These are phyloP conservation scores for Zygosaccharomyces bailii DNA, from an alignment of 805 yeast genomes.

Conservation along the genomic window DNA sequence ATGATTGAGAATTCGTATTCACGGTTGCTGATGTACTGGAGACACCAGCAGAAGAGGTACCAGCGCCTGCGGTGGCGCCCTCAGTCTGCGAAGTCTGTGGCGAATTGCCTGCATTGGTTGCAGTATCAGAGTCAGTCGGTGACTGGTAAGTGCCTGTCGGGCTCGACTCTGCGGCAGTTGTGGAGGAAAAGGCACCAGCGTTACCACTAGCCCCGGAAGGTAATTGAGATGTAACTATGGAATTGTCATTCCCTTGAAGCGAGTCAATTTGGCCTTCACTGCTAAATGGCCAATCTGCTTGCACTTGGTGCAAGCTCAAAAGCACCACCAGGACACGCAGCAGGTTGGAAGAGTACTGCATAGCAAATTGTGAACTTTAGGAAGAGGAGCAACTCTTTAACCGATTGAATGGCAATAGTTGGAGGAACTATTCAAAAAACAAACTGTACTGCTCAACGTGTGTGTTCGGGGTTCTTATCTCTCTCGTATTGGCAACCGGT, in stretches of 20 bases:
- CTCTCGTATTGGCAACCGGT: neutral
- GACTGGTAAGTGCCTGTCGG: neutral
- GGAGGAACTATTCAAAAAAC: no score
- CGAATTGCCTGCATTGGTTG: neutral
- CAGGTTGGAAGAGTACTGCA: neutral
- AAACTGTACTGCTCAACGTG: neutral
- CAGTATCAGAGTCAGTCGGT: neutral
- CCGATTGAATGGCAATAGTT: neutral
- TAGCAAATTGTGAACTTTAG: neutral
- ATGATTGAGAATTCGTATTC: neutral
- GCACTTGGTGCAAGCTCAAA: conserved; percentile 3
- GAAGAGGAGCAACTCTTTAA: neutral
- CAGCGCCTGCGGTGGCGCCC: neutral
- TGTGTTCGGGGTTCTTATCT: neutral
- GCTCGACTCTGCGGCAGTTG: conserved; percentile 1
- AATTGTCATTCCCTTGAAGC: neutral
- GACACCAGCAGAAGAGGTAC: neutral
- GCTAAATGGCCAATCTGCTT: conserved; percentile 4
- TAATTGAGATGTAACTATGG: neutral
- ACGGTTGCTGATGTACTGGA: neutral
- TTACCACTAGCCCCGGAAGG: neutral
- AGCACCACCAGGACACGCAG: neutral
- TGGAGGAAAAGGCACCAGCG: conserved; percentile 2
- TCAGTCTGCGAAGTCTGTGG: neutral
- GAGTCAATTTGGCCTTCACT: neutral